phyloP scores from a whole-genome alignment of 345 rosid genomes.

The Lepidium aucheri region DNA sequence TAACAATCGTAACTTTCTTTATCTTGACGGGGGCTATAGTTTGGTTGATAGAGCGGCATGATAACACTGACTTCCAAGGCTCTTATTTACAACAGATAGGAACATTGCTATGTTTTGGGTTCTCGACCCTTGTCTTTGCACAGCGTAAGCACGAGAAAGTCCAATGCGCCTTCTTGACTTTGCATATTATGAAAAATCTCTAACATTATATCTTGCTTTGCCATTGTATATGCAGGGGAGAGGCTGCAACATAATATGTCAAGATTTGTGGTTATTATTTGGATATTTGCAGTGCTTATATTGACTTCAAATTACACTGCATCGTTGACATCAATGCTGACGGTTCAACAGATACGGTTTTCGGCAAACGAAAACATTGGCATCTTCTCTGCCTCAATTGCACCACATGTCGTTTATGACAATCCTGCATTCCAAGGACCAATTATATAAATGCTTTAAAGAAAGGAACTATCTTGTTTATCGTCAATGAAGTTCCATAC shows the following conservation, averaged over 20 bases:
- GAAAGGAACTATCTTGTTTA: slow-evolving; percentile 21
- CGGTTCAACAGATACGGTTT: slow-evolving; percentile 17
- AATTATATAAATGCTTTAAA: slow-evolving; percentile 7
- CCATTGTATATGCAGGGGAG: slow-evolving; percentile 19
- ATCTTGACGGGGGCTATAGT: slow-evolving; percentile 19
- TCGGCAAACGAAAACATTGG: slow-evolving; percentile 8
- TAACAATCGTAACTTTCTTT: slow-evolving; percentile 8
- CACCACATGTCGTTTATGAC: neutral
- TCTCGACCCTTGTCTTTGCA: slow-evolving; percentile 28
- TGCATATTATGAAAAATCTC: neutral
- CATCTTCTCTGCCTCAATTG: neutral
- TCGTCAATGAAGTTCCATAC: slow-evolving; percentile 26
- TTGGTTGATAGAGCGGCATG: slow-evolving; percentile 27
- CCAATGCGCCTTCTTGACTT: neutral
- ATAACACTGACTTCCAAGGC: slow-evolving; percentile 26
- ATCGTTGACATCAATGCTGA: slow-evolving; percentile 30
- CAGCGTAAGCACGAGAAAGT: slow-evolving; percentile 17
- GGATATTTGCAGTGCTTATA: slow-evolving; percentile 26
- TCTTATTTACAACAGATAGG: slow-evolving; percentile 20
- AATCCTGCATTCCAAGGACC: neutral
- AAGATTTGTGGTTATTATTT: slow-evolving; percentile 23
- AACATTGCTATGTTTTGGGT: slow-evolving; percentile 23
- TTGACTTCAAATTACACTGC: slow-evolving; percentile 33
- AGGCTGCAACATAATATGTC: slow-evolving; percentile 16
- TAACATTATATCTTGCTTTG: neutral